These are phyloP conservation scores for Gnomoniopsis smithogilvyi DNA, from an alignment of 2,329 filamentous ascomycete species.

Conservation along the genomic window DNA sequence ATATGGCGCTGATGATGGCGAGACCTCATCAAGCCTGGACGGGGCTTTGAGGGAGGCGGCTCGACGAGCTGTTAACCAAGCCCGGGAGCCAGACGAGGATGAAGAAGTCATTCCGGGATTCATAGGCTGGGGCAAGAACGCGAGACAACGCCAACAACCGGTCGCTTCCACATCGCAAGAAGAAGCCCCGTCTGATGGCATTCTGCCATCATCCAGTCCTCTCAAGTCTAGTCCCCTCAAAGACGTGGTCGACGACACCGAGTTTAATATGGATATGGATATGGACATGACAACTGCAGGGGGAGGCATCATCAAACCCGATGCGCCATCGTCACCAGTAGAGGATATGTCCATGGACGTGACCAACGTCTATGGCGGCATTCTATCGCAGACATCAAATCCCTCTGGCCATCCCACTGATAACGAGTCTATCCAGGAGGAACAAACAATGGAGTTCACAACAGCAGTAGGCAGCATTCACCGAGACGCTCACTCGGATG, in stretches of 20 bases:
- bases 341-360: conserved; percentile 93
- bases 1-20: conserved; percentile 49
- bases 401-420: conserved; percentile 18
- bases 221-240: conserved; percentile 14
- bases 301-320: conserved; percentile 36
- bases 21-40: conserved; percentile 72
- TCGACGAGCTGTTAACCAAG: conserved; percentile 70
- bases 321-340: conserved; percentile 27
- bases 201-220: conserved; percentile 12
- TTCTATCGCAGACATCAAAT: conserved; percentile 49
- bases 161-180: conserved; percentile 20
- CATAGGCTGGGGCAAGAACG: conserved; percentile 66
- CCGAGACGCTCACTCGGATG: conserved; percentile 26
- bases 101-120: conserved; percentile 73
- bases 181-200: conserved; percentile 4
- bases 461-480: conserved; percentile 71
- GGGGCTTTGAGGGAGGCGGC: conserved; percentile 74
- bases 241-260: conserved; percentile 40
- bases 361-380: conserved; percentile 76
- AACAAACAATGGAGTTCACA: conserved; percentile 84
- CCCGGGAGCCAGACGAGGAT: conserved; percentile 51
- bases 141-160: conserved; percentile 48
- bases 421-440: conserved; percentile 38
- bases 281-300: conserved; percentile 58
- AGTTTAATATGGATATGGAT: conserved; percentile 46